These are phyloP conservation scores for Paratinospora sagittata DNA, from an alignment of 164 flowering plant genomes.

Conservation along the genomic window DNA sequence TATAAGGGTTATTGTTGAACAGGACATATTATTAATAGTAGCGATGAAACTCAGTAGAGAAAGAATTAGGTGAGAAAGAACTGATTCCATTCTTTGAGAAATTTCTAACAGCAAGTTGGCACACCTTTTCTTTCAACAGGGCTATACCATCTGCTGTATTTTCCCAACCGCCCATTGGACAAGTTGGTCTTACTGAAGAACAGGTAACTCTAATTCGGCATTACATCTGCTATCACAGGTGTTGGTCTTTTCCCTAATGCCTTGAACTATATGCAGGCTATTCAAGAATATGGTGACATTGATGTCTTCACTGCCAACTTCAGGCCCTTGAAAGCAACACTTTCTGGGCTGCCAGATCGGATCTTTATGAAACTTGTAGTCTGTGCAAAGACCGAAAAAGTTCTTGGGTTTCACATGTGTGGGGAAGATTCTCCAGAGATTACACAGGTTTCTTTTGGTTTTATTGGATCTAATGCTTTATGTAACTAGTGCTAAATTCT, in stretches of 20 bases:
- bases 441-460: slow-evolving; percentile 56
- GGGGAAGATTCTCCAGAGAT: slow-evolving; percentile 93
- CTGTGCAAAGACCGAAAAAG: slow-evolving; percentile 75
- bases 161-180: slow-evolving; percentile 95
- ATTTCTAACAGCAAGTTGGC: not conserved
- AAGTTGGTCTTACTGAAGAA: slow-evolving; percentile 94
- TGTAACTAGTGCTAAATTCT: not conserved
- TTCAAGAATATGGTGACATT: slow-evolving; percentile 66
- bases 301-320: slow-evolving; percentile 86
- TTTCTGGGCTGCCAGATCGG: slow-evolving; percentile 92
- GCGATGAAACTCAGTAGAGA: not conserved
- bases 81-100: not conserved
- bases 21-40: too few relatives aligned
- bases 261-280: slow-evolving; percentile 49
- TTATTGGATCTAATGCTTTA: not conserved
- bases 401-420: slow-evolving; percentile 87
- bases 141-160: slow-evolving; percentile 91
- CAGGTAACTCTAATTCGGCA: slow-evolving; percentile 44
- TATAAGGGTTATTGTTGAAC: too few relatives aligned
- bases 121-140: slow-evolving; percentile 27
- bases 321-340: slow-evolving; percentile 87
- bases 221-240: slow-evolving; percentile 3
- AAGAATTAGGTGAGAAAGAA: not conserved
- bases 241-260: not conserved
- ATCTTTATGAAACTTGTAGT: slow-evolving; percentile 89